These are phyloP conservation scores for Fusarium annulatum DNA, from an alignment of 2,329 filamentous ascomycete genomes.

Conservation along the genomic window DNA sequence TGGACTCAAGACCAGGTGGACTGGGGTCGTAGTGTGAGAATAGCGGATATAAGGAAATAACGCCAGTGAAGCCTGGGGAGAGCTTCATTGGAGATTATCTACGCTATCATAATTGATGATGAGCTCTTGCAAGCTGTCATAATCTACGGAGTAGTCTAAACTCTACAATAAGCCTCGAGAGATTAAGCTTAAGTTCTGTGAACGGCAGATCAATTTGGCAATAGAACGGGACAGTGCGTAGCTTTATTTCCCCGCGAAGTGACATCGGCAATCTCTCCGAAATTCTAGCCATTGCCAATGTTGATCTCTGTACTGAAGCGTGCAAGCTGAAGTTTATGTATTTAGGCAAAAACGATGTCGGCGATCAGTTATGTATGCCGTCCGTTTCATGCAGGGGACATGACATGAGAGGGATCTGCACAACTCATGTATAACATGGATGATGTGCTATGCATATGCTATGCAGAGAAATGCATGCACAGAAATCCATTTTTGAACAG, in stretches of 20 bases:
- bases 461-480: constrained; percentile 11
- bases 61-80: not conserved
- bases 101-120: not conserved
- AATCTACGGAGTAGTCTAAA: not conserved
- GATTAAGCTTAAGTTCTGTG: not conserved
- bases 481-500: not conserved
- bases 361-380: constrained; percentile 5
- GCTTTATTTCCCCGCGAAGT: not conserved
- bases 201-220: not conserved
- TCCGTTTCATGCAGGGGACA: constrained; percentile 4
- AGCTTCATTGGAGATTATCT: not conserved
- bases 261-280: constrained; percentile 23
- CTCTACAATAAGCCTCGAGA: not conserved
- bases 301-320: constrained; percentile 11
- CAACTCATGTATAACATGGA: not conserved
- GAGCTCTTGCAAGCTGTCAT: not conserved
- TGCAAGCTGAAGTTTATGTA: constrained; percentile 7
- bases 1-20: not conserved
- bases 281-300: not conserved
- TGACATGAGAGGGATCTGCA: constrained; percentile 1
- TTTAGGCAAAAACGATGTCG: constrained; percentile 21
- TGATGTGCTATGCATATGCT: constrained; percentile 4
- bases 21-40: not conserved
- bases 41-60: not conserved
- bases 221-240: not conserved